These are phyloP conservation scores for Cochlearia excelsa DNA, from an alignment of 345 rosid genomes.

Conservation along the genomic window DNA sequence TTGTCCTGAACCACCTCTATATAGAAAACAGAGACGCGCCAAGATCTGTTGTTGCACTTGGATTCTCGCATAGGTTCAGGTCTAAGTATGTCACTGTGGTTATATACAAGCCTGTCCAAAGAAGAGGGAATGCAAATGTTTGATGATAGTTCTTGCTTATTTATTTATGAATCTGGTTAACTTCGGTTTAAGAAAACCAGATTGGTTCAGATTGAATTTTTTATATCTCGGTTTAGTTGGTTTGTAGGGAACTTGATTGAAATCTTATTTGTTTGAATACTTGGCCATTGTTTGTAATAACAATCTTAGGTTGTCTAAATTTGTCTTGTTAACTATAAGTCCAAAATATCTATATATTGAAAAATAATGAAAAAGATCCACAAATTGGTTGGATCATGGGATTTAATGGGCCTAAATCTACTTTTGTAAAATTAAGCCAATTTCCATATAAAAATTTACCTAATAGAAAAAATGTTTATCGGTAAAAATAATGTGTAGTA, in stretches of 20 bases:
- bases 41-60: slow-evolving; percentile 86
- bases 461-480: too few species aligned
- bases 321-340: too few species aligned
- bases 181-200: slow-evolving; percentile 14
- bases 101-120: slow-evolving; percentile 81
- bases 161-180: slow-evolving; percentile 6
- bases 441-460: too few species aligned
- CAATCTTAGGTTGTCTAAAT: background rate
- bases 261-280: background rate
- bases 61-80: slow-evolving; percentile 85
- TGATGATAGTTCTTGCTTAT: slow-evolving; percentile 31
- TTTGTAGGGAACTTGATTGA: slow-evolving; percentile 25
- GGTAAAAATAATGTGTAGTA: too few species aligned
- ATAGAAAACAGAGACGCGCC: slow-evolving; percentile 84
- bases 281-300: slow-evolving; percentile 16
- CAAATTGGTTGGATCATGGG: too few species aligned
- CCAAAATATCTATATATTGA: too few species aligned
- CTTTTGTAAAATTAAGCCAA: too few species aligned
- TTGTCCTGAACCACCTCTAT: slow-evolving; percentile 80
- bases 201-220: background rate
- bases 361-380: too few species aligned
- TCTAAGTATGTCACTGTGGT: slow-evolving; percentile 90
- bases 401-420: too few species aligned
- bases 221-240: slow-evolving; percentile 13
- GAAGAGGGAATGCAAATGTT: slow-evolving; percentile 58